Evolutionary conservation across 805 yeast species (phyloP).

Genomic region (Candida montana): DNA sequence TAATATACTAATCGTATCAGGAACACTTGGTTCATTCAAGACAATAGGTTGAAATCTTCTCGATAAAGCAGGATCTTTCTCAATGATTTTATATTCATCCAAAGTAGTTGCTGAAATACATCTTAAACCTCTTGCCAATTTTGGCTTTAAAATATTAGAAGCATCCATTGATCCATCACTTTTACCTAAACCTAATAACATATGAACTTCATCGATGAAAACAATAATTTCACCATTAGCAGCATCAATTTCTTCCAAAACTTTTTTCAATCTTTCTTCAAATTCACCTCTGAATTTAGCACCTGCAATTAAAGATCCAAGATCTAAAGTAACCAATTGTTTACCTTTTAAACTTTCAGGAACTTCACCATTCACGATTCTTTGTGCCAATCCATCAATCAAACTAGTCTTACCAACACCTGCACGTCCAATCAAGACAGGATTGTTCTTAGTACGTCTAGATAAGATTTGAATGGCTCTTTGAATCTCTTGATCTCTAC

Average conservation of each 20-base stretch:
- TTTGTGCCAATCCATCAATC: constrained; percentile 93
- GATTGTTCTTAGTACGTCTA: constrained; percentile 91
- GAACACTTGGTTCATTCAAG: constrained; percentile 83
- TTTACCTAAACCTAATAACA: constrained; percentile 85
- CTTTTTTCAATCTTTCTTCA: constrained; percentile 80
- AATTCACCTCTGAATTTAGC: constrained; percentile 96
- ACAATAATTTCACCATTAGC: constrained; percentile 70
- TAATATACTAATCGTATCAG: constrained; percentile 85
- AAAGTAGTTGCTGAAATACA: constrained; percentile 96
- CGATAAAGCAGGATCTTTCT: constrained; percentile 93
- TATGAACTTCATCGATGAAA: constrained; percentile 88
- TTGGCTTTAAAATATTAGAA: constrained; percentile 87
- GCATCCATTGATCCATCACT: constrained; percentile 96
- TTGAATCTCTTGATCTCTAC: constrained; percentile 91
- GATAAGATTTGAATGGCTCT: constrained; percentile 90
- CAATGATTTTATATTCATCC: constrained; percentile 92
- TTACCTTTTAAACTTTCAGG: constrained; percentile 92
- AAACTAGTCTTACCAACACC: constrained; percentile 98
- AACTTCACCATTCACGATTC: constrained; percentile 86
- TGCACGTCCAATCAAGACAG: constrained; percentile 91
- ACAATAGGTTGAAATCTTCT: constrained; percentile 88
- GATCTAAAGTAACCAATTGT: constrained; percentile 74
- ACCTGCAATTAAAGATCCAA: constrained; percentile 88
- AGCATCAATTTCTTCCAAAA: constrained; percentile 78
- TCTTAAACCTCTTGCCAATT: constrained; percentile 88